Evolutionary conservation across 1,139 yeast genomes (phyloP).

Genomic region (Yamadazyma jaroonii): DNA sequence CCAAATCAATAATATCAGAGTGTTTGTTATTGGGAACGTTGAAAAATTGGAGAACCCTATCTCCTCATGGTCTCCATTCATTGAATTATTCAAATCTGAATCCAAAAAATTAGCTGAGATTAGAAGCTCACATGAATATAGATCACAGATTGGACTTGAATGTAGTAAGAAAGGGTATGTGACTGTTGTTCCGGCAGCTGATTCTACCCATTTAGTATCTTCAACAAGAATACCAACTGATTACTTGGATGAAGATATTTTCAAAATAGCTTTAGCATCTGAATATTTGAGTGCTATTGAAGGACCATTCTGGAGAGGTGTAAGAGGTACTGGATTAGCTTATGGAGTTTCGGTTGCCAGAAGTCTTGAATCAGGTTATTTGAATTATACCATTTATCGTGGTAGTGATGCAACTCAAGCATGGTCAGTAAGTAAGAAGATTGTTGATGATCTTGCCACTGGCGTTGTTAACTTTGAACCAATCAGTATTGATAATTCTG

Average conservation of each 20-base stretch:
- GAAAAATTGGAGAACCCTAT: slow-evolving; percentile 51
- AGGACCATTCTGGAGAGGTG: slow-evolving; percentile 97
- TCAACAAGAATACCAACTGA: slow-evolving; percentile 63
- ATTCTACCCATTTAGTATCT: slow-evolving; percentile 71
- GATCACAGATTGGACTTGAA: slow-evolving; percentile 54
- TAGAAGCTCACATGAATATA: slow-evolving; percentile 56
- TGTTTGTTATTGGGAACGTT: slow-evolving; percentile 72
- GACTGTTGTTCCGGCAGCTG: slow-evolving; percentile 80
- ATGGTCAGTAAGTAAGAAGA: slow-evolving; percentile 60
- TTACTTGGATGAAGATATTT: slow-evolving; percentile 64
- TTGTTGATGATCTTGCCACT: slow-evolving; percentile 58
- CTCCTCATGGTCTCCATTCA: slow-evolving; percentile 56
- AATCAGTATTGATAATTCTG: slow-evolving; percentile 64
- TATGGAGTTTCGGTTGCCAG: slow-evolving; percentile 74
- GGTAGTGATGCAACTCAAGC: slow-evolving; percentile 83
- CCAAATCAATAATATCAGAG: slow-evolving; percentile 57
- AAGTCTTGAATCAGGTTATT: slow-evolving; percentile 63
- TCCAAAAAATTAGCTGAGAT: slow-evolving; percentile 18
- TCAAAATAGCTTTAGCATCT: slow-evolving; percentile 69
- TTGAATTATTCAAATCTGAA: slow-evolving; percentile 17
- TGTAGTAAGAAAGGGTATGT: slow-evolving; percentile 60
- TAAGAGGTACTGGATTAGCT: slow-evolving; percentile 93
- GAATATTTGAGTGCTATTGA: slow-evolving; percentile 84
- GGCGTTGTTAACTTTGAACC: slow-evolving; percentile 57
- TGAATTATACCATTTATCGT: slow-evolving; percentile 69